Evolutionary conservation across 176 grass and related monocot species (phyloP).

Genomic region (Carex scoparia): DNA sequence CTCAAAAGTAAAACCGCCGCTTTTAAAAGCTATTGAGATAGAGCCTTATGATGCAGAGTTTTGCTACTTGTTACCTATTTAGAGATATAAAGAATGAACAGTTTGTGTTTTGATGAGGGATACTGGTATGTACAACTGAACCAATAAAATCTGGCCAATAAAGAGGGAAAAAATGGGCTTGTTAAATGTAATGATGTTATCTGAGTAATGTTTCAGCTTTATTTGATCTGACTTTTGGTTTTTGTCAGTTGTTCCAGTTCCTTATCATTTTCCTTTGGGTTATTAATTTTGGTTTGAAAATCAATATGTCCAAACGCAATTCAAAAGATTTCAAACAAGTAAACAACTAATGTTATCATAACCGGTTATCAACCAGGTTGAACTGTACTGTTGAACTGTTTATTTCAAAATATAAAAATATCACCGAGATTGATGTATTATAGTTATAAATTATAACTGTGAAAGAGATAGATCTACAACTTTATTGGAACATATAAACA

Average conservation of each 20-base stretch:
- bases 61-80: slow-evolving; percentile 54
- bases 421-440: too few species aligned
- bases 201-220: neutral
- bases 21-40: slow-evolving; percentile 53
- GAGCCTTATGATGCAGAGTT: slow-evolving; percentile 70
- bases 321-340: neutral
- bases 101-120: neutral
- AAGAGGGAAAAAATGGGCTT: neutral
- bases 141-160: neutral
- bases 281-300: neutral
- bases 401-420: too few species aligned
- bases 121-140: neutral
- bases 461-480: too few species aligned
- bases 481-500: too few species aligned
- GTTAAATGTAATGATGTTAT: neutral
- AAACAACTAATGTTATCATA: neutral
- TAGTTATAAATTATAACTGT: too few species aligned
- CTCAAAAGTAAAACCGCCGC: slow-evolving; percentile 1
- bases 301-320: neutral
- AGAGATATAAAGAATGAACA: slow-evolving; percentile 7
- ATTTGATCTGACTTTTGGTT: neutral
- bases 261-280: neutral
- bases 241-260: neutral
- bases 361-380: too few species aligned
- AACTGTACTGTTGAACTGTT: too few species aligned